Percentiles rank a stretch among this genome's conserved stretches.
phyloP scores from a whole-genome alignment of 2,329 filamentous ascomycete genomes.

The Diplodia corticola region DNA sequence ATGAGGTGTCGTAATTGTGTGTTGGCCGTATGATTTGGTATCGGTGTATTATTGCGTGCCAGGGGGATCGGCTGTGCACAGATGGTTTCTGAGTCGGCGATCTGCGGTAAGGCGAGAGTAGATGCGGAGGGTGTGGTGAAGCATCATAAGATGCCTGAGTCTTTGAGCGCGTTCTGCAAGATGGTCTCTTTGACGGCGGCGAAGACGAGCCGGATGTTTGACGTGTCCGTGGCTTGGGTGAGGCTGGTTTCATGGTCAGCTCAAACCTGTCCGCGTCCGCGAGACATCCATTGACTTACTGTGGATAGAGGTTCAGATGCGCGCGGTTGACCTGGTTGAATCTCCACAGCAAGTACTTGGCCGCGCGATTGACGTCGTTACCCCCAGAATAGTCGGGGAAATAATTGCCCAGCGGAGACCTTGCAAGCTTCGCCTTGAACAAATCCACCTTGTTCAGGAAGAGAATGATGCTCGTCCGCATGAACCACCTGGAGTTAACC shows the following conservation, averaged over 20 bases:
- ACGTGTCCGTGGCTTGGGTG: constrained; percentile 97
- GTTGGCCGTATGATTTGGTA: constrained; percentile 22
- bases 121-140: constrained; percentile 15
- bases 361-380: constrained; percentile 95
- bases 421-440: constrained; percentile 89
- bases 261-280: not conserved
- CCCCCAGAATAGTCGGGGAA: constrained; percentile 98
- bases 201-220: constrained; percentile 96
- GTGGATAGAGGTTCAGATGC: constrained; percentile 93
- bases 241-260: constrained; percentile 59
- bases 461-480: constrained; percentile 96
- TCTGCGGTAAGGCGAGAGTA: constrained; percentile 12
- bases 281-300: constrained; percentile 63
- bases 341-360: constrained; percentile 95
- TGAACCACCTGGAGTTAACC: constrained; percentile 98
- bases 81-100: constrained; percentile 23
- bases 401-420: constrained; percentile 89
- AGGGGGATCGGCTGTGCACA: constrained; percentile 24
- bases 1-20: constrained; percentile 22
- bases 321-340: constrained; percentile 98
- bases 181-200: constrained; percentile 99
- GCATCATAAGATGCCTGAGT: constrained; percentile 80
- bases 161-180: constrained; percentile 94
- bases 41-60: constrained; percentile 23
- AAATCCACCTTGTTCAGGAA: constrained; percentile 99